Evolutionary conservation across 108 stramenopile species (phyloP).

Genomic region (Nitzschia putrida): DNA sequence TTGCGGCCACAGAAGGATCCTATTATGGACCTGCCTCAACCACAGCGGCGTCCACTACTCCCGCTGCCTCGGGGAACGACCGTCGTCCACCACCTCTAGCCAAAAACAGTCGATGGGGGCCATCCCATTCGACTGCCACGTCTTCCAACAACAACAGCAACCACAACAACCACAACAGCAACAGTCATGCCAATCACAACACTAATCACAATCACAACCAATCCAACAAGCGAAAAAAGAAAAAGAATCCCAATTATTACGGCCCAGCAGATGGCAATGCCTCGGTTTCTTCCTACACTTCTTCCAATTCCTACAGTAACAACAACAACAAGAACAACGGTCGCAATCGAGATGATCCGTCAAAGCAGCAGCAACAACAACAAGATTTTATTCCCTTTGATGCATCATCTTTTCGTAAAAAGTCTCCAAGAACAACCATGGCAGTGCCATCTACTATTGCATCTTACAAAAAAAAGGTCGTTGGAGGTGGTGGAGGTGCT

Average conservation of each 20-base stretch:
- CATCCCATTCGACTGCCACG: not conserved
- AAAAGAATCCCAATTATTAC: slow-evolving; percentile 1
- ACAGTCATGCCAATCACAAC: slow-evolving; percentile 10
- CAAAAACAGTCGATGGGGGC: not conserved
- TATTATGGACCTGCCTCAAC: slow-evolving; percentile 24
- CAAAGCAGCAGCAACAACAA: slow-evolving; percentile 7
- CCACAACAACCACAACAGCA: slow-evolving; percentile 1
- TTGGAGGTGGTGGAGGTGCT: no score
- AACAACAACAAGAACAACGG: slow-evolving; percentile 9
- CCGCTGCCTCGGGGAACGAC: not conserved
- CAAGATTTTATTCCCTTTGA: not conserved
- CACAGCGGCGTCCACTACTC: slow-evolving; percentile 8
- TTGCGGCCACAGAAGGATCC: not conserved
- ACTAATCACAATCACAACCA: slow-evolving; percentile 10
- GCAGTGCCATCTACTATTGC: no score
- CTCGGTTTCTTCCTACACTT: no score
- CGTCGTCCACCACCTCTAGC: not conserved
- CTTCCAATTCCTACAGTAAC: not conserved
- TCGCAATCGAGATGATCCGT: no score
- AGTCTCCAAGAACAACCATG: no score
- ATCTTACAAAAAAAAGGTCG: no score
- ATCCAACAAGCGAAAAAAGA: slow-evolving; percentile 17
- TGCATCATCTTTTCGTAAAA: not conserved
- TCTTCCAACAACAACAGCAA: not conserved
- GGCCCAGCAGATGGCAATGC: no score